Base-by-base conservation (phyloP, 2,329 filamentous ascomycete species). In the Xylaria sp. region DNA sequence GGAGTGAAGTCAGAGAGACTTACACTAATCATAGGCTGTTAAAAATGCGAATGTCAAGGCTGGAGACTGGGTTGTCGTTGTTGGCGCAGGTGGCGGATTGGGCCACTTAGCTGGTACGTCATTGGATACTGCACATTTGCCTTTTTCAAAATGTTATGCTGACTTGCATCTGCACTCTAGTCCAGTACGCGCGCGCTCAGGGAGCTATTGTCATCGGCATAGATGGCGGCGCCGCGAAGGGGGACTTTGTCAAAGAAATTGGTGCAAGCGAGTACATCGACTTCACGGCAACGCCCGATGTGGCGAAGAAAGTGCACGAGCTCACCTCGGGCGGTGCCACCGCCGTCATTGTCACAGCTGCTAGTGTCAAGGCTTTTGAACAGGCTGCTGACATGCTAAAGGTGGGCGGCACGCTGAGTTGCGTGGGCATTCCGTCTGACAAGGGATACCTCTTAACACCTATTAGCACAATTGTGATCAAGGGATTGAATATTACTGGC, bases 61-160 rank as follows among this genome's bases (percentile, higher is more conserved):
- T 12, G 78, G 78, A 12, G 71, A 78, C 37, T 79, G 75, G 76
- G 67, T 81, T 28, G 77, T 78, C 2, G 78, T 81, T 12, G 74
- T 81, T n/a, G 79, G 79, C 9, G 79, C 79, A 14, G 79, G 78
- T 37, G 79, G 79, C 46, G 79, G 79, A 5, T 70, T 81, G n/a
- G 79, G 79, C 2, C 77, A 80, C 67, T 73, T 80, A 37, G 79
- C 79, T 59, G 76, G 77, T 79, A 61, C 45, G 73, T 62, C 8
- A 7, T 14, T 51, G 42, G 4, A 43, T 45, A 14, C 9, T 25
- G 25, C 43, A 14, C 14, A 3, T 46, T 51, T 3, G 35, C n/a
- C 28, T 28, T 31, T 23, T n/a, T 1, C 9, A 28, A 4, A 25
- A 25, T 12, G 4, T 47, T 12, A 19, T 15, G 17, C 50, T 43